Base-by-base conservation (phyloP, 2,329 filamentous ascomycete species). In the Coniosporium tulheliwenetii region DNA sequence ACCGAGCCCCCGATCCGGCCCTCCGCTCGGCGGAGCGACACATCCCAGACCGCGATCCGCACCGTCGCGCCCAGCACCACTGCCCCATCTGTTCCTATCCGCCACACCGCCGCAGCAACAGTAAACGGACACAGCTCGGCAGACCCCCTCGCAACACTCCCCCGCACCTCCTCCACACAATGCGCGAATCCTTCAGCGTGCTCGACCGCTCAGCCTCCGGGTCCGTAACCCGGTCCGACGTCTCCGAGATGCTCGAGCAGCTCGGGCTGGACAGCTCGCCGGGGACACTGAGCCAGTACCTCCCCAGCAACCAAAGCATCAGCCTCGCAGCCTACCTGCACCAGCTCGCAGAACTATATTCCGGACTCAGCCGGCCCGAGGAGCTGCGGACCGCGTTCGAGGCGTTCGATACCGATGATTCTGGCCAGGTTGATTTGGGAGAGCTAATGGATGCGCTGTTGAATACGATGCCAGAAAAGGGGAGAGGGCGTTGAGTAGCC, bases 391-490 rank as follows among this genome's bases (percentile, higher is more conserved):
- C 86, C 1, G 91, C 91, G 0, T 89, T 98, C 50, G 85, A 85
- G 2, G 91, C 91, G 0, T 96, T 96, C 56, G 91, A 98, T 54
- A 84, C 93, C 46, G 86, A 93, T 47, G 91, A 98, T 57, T 91
- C 83, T 52, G 91, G 91, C 2, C 86, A 95, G 60, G 77, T 96
- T 33, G 86, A 96, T 55, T 64, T 93, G 14, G 72, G 66, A 0
- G 85, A 94, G 59, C 63, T 98, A 46, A 77, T 82, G 37, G 84
- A 91, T 50, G 85, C 89, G 0, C 60, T 98, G 36, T 62, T 95
- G 34, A 75, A 86, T 48, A 94, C 86, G 1, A 77, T 78, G 0
- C 84, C 85, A 0, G 85, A 93, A 49, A 69, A 74, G 0, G 84
- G 13, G 71, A 76, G 33, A 66, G 65, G 33, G 61, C 71, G 0